phyloP scores from a whole-genome alignment of 495 filamentous ascomycete genomes.

The Parachaetomium inaequale region DNA sequence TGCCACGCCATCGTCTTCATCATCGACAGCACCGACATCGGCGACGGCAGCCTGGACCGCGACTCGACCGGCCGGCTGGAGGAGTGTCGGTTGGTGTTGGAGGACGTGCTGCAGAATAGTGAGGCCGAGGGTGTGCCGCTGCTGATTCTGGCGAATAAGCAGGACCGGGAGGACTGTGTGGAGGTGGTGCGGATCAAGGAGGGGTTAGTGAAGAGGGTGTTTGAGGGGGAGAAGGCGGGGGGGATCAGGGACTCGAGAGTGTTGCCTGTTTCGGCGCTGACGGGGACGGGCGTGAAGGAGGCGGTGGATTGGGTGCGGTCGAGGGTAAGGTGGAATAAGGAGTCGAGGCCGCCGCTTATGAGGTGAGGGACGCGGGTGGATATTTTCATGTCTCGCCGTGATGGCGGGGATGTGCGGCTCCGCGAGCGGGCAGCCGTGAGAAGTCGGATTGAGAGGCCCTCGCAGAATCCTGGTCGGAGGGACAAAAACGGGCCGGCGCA shows the following conservation, averaged over 20 bases:
- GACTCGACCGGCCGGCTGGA: constrained; percentile 64
- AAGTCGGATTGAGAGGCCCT: too few relatives aligned
- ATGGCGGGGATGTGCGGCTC: not conserved
- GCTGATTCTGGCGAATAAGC: constrained; percentile 92
- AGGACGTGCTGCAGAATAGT: constrained; percentile 77
- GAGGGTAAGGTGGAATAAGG: constrained; percentile 93
- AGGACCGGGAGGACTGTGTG: constrained; percentile 94
- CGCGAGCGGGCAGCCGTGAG: not conserved
- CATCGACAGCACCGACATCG: constrained; percentile 89
- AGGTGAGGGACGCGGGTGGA: constrained; percentile 47
- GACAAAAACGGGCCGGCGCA: too few relatives aligned
- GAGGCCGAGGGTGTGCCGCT: constrained; percentile 89
- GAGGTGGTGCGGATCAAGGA: constrained; percentile 98
- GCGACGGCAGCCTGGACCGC: constrained; percentile 65
- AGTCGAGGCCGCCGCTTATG: constrained; percentile 88
- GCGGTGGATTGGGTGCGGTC: constrained; percentile 93
- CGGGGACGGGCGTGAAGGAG: constrained; percentile 86
- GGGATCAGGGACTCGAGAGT: constrained; percentile 86
- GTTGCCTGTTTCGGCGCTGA: constrained; percentile 84
- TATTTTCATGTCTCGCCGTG: not conserved
- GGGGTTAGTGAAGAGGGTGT: constrained; percentile 85
- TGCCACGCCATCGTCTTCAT: constrained; percentile 98
- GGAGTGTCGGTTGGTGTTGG: constrained; percentile 84
- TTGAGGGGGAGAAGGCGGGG: constrained; percentile 85
- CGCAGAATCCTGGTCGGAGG: too few relatives aligned